Evolutionary conservation across 148 eudicot genomes (phyloP).

Genomic region (Amaranthus hypochondriacus): DNA sequence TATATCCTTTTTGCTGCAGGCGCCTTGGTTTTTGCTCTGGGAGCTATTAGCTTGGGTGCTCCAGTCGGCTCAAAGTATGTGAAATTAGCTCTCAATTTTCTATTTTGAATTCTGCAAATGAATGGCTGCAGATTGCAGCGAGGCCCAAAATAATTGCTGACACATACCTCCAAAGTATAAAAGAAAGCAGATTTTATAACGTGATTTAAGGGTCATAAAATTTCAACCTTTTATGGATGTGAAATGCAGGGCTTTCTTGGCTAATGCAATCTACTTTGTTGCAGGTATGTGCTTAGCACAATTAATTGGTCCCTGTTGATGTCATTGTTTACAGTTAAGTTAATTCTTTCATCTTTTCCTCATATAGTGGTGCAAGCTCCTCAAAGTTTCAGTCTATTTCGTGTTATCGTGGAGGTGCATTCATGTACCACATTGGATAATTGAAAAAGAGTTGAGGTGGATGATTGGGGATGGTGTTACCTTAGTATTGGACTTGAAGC

Average conservation of each 20-base stretch:
- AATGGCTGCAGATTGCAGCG: not conserved
- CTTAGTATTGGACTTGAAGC: not conserved
- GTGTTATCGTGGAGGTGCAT: not conserved
- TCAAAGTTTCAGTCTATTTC: not conserved
- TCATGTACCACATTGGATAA: no score
- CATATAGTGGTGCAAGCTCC: not conserved
- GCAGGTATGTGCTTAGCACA: conserved; percentile 63
- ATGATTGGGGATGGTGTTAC: not conserved
- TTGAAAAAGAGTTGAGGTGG: not conserved
- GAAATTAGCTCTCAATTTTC: conserved; percentile 8
- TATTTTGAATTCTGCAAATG: conserved; percentile 5
- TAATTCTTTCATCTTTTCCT: conserved; percentile 15
- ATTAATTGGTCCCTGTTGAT: conserved; percentile 80
- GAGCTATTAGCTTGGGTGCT: conserved; percentile 88
- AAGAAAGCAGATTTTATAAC: not conserved
- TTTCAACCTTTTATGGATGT: not conserved
- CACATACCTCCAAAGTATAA: not conserved
- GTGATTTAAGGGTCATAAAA: not conserved
- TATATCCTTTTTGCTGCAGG: conserved; percentile 40
- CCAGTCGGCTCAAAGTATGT: conserved; percentile 81
- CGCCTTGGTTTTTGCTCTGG: conserved; percentile 58
- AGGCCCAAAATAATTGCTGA: not conserved
- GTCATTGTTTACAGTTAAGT: conserved; percentile 81
- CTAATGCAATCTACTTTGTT: conserved; percentile 5
- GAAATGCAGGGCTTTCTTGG: not conserved